Evolutionary conservation across 2,329 filamentous ascomycete genomes (phyloP).

Genomic region (Fusarium poae): DNA sequence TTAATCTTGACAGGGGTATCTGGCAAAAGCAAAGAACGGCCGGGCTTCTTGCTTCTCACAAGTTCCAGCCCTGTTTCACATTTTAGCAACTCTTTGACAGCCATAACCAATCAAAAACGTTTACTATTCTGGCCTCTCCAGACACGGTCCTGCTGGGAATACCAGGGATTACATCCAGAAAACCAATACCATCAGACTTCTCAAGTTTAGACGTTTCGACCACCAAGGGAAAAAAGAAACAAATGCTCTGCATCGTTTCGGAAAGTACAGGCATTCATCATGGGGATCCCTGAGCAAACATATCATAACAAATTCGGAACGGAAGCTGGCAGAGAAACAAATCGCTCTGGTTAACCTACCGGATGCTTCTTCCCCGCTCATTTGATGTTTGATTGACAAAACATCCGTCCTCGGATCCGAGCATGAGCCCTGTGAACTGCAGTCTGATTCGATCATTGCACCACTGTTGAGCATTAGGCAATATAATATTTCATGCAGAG

Average conservation of each 20-base stretch:
- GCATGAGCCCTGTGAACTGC: slow-evolving; percentile 18
- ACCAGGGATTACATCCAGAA: background rate
- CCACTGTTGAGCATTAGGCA: slow-evolving; percentile 1
- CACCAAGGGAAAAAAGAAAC: slow-evolving; percentile 16
- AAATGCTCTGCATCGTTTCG: slow-evolving; percentile 11
- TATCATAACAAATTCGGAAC: slow-evolving; percentile 25
- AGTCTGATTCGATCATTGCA: background rate
- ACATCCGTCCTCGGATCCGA: slow-evolving; percentile 17
- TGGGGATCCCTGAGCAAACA: slow-evolving; percentile 12
- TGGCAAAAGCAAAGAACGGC: slow-evolving; percentile 6
- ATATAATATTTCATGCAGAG: slow-evolving; percentile 4
- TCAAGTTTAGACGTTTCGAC: slow-evolving; percentile 19
- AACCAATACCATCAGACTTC: slow-evolving; percentile 8
- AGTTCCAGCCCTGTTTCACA: slow-evolving; percentile 40
- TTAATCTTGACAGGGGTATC: slow-evolving; percentile 26
- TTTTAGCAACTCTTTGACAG: slow-evolving; percentile 20
- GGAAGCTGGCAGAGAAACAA: slow-evolving; percentile 10
- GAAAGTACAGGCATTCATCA: slow-evolving; percentile 2
- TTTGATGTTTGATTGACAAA: slow-evolving; percentile 34
- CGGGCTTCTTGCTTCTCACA: slow-evolving; percentile 19
- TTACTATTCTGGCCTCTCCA: background rate
- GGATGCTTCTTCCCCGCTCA: slow-evolving; percentile 9
- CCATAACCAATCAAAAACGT: slow-evolving; percentile 28
- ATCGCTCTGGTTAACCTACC: slow-evolving; percentile 5
- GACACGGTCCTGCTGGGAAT: slow-evolving; percentile 21